Evolutionary conservation across 2,329 filamentous ascomycete genomes (phyloP).

Genomic region (Penicillium sp.): DNA sequence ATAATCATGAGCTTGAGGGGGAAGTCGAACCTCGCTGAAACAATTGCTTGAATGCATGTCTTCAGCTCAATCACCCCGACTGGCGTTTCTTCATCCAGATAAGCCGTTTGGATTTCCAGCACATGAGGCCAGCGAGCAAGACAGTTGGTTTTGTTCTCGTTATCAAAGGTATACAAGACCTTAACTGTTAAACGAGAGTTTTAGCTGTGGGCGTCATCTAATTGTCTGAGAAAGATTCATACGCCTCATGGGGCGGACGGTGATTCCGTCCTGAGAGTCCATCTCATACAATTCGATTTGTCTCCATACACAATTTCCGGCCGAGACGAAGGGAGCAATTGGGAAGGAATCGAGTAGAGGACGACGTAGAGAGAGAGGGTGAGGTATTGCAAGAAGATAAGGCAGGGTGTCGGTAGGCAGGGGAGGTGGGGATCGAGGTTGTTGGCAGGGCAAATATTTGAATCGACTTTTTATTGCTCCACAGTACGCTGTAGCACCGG

Average conservation of each 20-base stretch:
- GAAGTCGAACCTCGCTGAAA: slow-evolving; percentile 55
- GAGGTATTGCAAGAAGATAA: not conserved
- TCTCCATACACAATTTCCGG: slow-evolving; percentile 31
- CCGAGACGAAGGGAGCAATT: not conserved
- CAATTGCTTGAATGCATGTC: slow-evolving; percentile 81
- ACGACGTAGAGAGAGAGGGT: not conserved
- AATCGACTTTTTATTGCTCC: not conserved
- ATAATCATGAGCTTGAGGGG: not conserved
- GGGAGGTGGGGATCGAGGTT: slow-evolving; percentile 3
- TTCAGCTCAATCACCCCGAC: slow-evolving; percentile 88
- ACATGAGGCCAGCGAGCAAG: slow-evolving; percentile 81
- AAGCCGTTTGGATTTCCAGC: slow-evolving; percentile 75
- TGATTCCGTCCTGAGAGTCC: slow-evolving; percentile 54
- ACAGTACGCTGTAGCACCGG: not conserved
- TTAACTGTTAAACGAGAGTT: slow-evolving; percentile 64
- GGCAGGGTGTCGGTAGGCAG: not conserved
- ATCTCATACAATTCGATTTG: slow-evolving; percentile 32
- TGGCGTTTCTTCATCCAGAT: slow-evolving; percentile 73
- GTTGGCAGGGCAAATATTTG: not conserved
- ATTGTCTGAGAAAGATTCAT: slow-evolving; percentile 34
- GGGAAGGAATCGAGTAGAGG: not conserved
- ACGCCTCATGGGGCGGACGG: slow-evolving; percentile 67
- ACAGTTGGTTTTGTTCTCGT: slow-evolving; percentile 83
- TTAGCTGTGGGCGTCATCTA: slow-evolving; percentile 12
- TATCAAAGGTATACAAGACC: slow-evolving; percentile 94